A percentile compares a stretch with the other conserved stretches of the same genome.
phyloP scores from a whole-genome alignment of 2,329 filamentous ascomycete species.

The Apiospora kogelbergensis region DNA sequence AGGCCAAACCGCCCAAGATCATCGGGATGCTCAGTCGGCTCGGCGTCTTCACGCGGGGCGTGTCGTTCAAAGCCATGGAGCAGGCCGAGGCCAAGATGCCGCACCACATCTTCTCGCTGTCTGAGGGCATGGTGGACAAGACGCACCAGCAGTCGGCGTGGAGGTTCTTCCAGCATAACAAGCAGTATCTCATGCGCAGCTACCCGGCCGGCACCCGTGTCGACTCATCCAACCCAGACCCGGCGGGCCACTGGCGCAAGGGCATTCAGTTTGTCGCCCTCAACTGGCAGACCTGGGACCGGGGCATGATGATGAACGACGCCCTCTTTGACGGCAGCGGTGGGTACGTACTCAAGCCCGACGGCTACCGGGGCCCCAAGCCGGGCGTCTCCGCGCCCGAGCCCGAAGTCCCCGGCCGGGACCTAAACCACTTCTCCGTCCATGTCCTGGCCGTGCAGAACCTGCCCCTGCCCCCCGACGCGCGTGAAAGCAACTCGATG shows the following conservation, averaged over 20 bases:
- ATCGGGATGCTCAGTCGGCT: slow-evolving; percentile 72
- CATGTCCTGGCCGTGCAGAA: slow-evolving; percentile 62
- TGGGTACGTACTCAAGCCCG: slow-evolving; percentile 69
- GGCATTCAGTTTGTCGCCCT: slow-evolving; percentile 88
- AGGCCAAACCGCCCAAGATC: slow-evolving; percentile 55
- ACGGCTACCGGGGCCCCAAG: slow-evolving; percentile 45
- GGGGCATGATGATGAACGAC: slow-evolving; percentile 93
- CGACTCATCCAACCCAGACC: slow-evolving; percentile 82
- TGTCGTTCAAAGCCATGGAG: slow-evolving; percentile 78
- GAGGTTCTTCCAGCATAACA: slow-evolving; percentile 77
- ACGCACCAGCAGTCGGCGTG: slow-evolving; percentile 48
- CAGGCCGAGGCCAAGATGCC: slow-evolving; percentile 68
- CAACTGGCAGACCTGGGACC: slow-evolving; percentile 90
- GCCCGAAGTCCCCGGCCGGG: slow-evolving; percentile 35
- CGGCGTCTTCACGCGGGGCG: slow-evolving; percentile 79
- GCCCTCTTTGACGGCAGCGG: slow-evolving; percentile 81
- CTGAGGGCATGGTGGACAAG: slow-evolving; percentile 63
- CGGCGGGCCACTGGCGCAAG: slow-evolving; percentile 79
- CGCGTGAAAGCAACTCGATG: slow-evolving; percentile 46
- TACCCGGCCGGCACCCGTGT: slow-evolving; percentile 84
- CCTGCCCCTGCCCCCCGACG: slow-evolving; percentile 61
- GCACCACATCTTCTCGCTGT: slow-evolving; percentile 68
- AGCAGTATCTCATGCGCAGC: slow-evolving; percentile 79
- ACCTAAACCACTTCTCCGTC: background rate
- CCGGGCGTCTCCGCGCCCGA: slow-evolving; percentile 16